phyloP scores from a whole-genome alignment of 2,329 filamentous ascomycete species.

The Purpureocillium lavendulum region DNA sequence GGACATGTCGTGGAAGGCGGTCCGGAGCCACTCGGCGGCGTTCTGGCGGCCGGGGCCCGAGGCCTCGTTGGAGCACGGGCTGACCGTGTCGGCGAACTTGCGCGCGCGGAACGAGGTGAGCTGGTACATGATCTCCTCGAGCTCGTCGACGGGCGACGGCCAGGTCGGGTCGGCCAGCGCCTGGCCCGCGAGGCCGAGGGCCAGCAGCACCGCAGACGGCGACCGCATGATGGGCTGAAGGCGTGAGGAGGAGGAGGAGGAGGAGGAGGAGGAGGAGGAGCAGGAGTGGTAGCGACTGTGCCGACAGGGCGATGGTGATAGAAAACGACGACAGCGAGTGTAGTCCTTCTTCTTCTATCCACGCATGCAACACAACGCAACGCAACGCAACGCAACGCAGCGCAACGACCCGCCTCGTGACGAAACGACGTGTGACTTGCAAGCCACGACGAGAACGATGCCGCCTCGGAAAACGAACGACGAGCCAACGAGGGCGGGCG shows the following conservation, averaged over 20 bases:
- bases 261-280: too few species aligned
- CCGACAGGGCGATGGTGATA: too few species aligned
- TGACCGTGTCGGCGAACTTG: slow-evolving; percentile 47
- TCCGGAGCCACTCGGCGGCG: slow-evolving; percentile 53
- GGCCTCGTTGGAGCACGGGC: slow-evolving; percentile 45
- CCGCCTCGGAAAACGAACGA: neutral
- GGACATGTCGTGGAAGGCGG: slow-evolving; percentile 55
- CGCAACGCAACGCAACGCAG: too few species aligned
- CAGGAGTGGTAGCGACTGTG: too few species aligned
- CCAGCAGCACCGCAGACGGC: slow-evolving; percentile 18
- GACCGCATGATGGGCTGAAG: slow-evolving; percentile 10
- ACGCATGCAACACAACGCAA: too few species aligned
- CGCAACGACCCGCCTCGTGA: too few species aligned
- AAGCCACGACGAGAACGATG: too few species aligned
- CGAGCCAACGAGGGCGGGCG: too few species aligned
- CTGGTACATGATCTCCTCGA: slow-evolving; percentile 57
- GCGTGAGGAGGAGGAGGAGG: neutral
- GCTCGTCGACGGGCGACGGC: slow-evolving; percentile 50
- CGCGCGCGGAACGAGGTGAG: slow-evolving; percentile 44
- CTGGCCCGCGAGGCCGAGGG: slow-evolving; percentile 26
- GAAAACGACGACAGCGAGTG: too few species aligned
- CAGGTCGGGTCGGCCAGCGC: slow-evolving; percentile 45
- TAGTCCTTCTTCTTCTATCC: too few species aligned
- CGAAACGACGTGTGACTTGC: too few species aligned
- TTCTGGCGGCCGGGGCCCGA: slow-evolving; percentile 46